These are phyloP conservation scores for Tetrahymena malaccensis DNA, from an alignment of 73 alveolate genomes.

Conservation along the genomic window DNA sequence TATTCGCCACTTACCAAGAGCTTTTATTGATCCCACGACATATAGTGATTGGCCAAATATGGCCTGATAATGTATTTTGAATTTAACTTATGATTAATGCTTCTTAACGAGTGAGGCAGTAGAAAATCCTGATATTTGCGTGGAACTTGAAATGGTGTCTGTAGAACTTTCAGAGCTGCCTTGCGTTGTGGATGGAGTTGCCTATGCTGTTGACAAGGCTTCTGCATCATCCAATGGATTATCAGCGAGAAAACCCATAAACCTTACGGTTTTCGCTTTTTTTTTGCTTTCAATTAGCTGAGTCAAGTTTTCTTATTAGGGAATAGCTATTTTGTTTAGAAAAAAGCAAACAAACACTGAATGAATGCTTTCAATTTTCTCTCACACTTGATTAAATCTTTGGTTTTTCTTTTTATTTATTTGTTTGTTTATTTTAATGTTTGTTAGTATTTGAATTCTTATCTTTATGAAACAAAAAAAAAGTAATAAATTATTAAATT, in stretches of 20 bases:
- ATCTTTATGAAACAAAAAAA: not conserved
- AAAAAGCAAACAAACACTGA: not conserved
- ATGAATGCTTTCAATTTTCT: not conserved
- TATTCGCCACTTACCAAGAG: not conserved
- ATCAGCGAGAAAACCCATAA: not conserved
- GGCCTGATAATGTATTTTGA: not conserved
- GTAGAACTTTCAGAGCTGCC: not conserved
- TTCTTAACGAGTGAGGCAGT: not conserved
- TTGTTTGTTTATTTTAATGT: not conserved
- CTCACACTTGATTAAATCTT: too few species aligned
- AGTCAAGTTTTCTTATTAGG: not conserved
- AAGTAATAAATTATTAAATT: not conserved
- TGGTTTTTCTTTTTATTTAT: not conserved
- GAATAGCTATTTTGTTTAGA: not conserved
- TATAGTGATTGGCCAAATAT: not conserved
- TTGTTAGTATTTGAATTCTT: not conserved
- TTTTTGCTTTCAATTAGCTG: not conserved
- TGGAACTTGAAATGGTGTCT: not conserved
- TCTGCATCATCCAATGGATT: not conserved
- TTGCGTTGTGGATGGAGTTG: not conserved
- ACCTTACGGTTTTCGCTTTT: not conserved
- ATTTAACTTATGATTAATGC: not conserved
- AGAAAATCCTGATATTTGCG: not conserved
- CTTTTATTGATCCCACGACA: not conserved
- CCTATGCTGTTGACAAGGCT: not conserved